Base-by-base conservation (phyloP, 805 yeast species). In the Candida piceae region DNA sequence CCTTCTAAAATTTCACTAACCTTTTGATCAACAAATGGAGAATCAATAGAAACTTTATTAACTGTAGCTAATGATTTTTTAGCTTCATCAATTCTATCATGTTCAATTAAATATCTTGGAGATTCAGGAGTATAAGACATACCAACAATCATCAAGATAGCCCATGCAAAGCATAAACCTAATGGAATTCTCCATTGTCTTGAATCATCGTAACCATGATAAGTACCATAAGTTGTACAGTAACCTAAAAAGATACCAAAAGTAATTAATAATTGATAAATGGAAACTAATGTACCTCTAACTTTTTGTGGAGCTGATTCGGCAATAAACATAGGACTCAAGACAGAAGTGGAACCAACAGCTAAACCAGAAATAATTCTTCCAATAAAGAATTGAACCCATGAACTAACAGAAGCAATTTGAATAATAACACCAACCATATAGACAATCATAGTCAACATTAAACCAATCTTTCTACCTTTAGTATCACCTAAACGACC, bases 191-290 rank as follows among this genome's bases (percentile, higher is more conserved):
- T 70, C 86, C 87, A 80, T 55, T 76, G 78, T 48, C 72, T 65
- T 11, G 78, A 71, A 52, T 69, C 72, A 24, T 41, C 25, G 51
- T 70, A 72, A 32, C 56, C 63, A 34, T 56, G 60, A 64, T 74
- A 74, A 44, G 85, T 77, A 48, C 81, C 85, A 55, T 67, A 80
- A 37, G 75, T 75, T 31, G 78, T 69, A 62, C 84, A 72, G 64
- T 78, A 78, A 53, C 87, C 88, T 42, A 80, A 59, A 56, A 80
- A 76, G 47, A 80, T 80, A 66, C 87, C 88, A 32, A 74, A 62
- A 29, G 87, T 80, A 47, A 80, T 74, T 72, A 72, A 75, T 57
- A 81, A 66, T 62, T 81, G 88, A 68, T 72, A 81, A 49, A 76
- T 72, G 28, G 81, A 74, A 37, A 81, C 86, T 41, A 80, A 67